Evolutionary conservation across 177 flowering plant genomes (phyloP), one percentile per base, ranked within the genome.

Genomic region (Telopea speciosissima): DNA sequence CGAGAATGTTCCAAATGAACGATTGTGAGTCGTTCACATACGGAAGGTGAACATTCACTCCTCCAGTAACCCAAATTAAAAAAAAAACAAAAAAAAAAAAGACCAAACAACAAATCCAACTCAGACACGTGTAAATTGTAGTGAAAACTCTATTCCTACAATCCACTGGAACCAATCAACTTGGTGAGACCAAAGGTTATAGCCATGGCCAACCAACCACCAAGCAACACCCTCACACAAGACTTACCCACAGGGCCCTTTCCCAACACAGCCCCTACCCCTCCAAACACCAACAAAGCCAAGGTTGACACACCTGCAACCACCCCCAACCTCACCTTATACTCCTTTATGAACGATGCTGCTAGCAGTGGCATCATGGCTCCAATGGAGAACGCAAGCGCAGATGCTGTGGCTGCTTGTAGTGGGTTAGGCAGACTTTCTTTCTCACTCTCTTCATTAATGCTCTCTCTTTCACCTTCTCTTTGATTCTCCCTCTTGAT

Each of bases 401-500:
- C 72, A 3, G 79, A 76, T 17, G 75, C 76, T n/a, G 8, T 31
- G 1, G 79, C 79, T 3, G 75, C 79, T 58, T 64, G 64, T 24
- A 59, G 0, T 6, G 79, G 73, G 40, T 60, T 70, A 21, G 72
- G 72, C 24, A 70, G 14, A 9, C 14, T 9, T 13, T 9, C 49
- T 13, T 44, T 44, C 14, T 13, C 49, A 8, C 49, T 44, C 49
- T 44, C 49, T 44, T 44, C 14, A 28, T 28, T 28, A 9, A 9
- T 13, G 9, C 14, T 13, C 14, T 44, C 49, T 9, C 3, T 28
- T 28, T 2, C 31, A 28, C 31, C 31, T 28, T 2, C 31, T 28
- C 31, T 44, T 13, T 44, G 6, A 2, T 67, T 75, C 42, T 86
- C 79, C 45, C 90, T 83, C 68, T 76, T 80, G 74, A 83, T 75